Base-by-base conservation (phyloP, 768 basidiomycete species). In the Suillus paluster region DNA sequence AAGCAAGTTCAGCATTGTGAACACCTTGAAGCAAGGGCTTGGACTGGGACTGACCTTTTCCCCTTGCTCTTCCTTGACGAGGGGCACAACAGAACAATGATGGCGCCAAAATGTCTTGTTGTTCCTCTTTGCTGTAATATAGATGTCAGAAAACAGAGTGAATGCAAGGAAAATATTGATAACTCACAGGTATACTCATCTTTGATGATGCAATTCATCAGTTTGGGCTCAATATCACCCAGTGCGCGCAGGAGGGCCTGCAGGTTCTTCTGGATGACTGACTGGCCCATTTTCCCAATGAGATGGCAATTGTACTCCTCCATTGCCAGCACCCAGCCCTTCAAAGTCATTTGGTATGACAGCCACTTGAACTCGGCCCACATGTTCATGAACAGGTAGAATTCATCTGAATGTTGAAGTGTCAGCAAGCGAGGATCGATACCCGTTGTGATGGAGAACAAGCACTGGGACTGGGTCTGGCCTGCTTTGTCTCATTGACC, bases 301-400 rank as follows among this genome's bases (percentile, higher is more conserved):
- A 65, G 64, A 15, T 27, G 38, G 6, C 14, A n/a, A 17, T 66
- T 68, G 53, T 64, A 68, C 23, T 30, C 39, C 23, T 59, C 48
- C 1, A 54, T 64, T 5, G 55, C 67, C 19, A 23, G 23, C 10
- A 64, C 62, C 67, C 67, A 68, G 45, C 57, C 38, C 33, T 34
- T 46, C 8, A 66, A 60, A 4, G 63, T 67, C 68, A 69, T 70
- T 23, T 63, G 52, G 38, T 59, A 66, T 15, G 69, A 64, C 23
- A 60, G 38, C 67, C 70, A 67, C 34, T 61, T 41, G 48, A 63
- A 55, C 21, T 69, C 57, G 4, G 58, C 56, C 1, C 65, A 63
- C 58, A 72, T 48, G 6, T 71, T 58, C 62, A 69, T 69, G 52
- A 72, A 72, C 5, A 66, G 55, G 53, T 59, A 70, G 30, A 68